These are phyloP conservation scores for Phytophthora uliginosa DNA, from an alignment of 352 stramenopile species.

Conservation along the genomic window DNA sequence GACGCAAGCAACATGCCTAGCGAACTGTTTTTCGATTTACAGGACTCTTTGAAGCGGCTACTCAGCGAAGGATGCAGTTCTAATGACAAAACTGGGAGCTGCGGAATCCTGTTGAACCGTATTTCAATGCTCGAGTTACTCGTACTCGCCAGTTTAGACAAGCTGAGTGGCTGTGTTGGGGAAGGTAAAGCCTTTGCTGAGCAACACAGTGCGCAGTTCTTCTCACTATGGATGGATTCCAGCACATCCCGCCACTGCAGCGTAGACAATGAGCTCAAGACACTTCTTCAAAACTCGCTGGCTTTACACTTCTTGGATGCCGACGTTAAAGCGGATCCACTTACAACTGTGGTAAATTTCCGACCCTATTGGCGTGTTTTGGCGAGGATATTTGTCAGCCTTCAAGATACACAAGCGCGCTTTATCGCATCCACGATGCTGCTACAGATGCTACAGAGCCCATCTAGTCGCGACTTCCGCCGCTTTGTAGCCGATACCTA, in stretches of 20 bases:
- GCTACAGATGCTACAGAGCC: constrained; percentile 9
- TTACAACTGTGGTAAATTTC: not conserved
- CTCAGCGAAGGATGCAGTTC: not conserved
- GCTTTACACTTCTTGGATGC: not conserved
- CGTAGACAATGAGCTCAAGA: not conserved
- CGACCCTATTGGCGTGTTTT: constrained; percentile 22
- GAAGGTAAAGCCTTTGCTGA: not conserved
- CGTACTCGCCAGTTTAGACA: constrained; percentile 8
- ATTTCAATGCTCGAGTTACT: constrained; percentile 7
- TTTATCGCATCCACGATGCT: constrained; percentile 9
- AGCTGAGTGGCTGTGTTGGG: constrained; percentile 3
- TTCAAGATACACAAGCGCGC: not conserved
- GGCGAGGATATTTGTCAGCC: constrained; percentile 13
- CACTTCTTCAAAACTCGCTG: constrained; percentile 4
- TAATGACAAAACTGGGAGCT: too few species aligned
- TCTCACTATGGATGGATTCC: constrained; percentile 21
- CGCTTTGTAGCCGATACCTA: constrained; percentile 4
- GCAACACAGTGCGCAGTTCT: not conserved
- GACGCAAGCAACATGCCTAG: not conserved
- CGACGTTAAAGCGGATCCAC: not conserved
- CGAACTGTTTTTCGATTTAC: constrained; percentile 1
- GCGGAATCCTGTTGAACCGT: too few species aligned
- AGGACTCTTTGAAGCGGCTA: not conserved
- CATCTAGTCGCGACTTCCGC: not conserved
- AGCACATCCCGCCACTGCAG: not conserved